Conservation (phyloP, 257 asterid species). For the Osmanthus fragrans region DNA sequence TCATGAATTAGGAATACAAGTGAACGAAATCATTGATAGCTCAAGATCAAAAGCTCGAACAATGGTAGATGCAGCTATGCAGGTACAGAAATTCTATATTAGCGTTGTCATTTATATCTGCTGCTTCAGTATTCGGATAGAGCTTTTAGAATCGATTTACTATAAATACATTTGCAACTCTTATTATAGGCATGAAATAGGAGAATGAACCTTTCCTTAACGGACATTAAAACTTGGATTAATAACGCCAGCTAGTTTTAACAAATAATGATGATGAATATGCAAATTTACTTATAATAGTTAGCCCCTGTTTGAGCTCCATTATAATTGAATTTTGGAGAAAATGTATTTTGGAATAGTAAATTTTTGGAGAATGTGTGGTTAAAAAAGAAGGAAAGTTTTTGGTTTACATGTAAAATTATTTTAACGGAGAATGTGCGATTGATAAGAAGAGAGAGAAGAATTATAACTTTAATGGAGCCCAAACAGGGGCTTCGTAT, state of each 20-base stretch:
- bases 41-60: constrained; percentile 74
- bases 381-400: no score
- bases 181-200: not conserved
- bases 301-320: no score
- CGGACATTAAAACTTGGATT: not conserved
- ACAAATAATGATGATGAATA: not conserved
- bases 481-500: not conserved
- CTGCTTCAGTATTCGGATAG: not conserved
- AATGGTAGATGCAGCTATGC: constrained; percentile 87
- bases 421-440: no score
- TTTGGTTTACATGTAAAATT: no score
- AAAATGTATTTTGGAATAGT: no score
- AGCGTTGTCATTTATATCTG: not conserved
- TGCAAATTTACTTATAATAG: not conserved
- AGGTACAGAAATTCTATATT: constrained; percentile 42
- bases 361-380: no score
- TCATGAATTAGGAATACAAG: constrained; percentile 60
- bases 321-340: no score
- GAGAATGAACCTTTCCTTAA: not conserved
- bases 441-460: no score
- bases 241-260: not conserved
- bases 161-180: not conserved
- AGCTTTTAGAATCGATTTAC: not conserved
- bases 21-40: constrained; percentile 72
- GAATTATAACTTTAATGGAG: no score